A percentile compares a stretch with the other conserved stretches of the same genome.
Evolutionary conservation across 495 filamentous ascomycete genomes (phyloP).

Genomic region (Hyaloscypha hepaticicola): DNA sequence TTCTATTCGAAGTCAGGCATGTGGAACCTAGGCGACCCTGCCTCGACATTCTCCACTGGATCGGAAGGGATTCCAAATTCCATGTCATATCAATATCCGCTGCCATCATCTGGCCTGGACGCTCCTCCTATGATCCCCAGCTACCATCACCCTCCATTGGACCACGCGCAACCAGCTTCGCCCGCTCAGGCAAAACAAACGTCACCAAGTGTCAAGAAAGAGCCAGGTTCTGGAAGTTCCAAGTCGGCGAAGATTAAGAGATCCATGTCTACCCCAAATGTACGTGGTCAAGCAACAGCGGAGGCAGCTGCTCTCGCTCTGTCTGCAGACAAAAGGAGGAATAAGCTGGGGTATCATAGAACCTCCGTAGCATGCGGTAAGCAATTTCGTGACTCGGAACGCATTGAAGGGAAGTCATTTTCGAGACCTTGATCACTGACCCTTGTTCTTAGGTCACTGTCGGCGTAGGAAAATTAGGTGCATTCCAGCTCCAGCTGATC

Average conservation of each 20-base stretch:
- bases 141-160: conserved; percentile 40
- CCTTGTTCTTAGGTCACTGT: conserved; percentile 69
- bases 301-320: conserved; percentile 38
- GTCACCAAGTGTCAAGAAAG: conserved; percentile 31
- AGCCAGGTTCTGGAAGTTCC: conserved; percentile 37
- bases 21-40: conserved; percentile 29
- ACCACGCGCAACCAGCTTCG: conserved; percentile 30
- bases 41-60: conserved; percentile 26
- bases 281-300: conserved; percentile 50
- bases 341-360: conserved; percentile 95
- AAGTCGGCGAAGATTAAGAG: conserved; percentile 54
- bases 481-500: conserved; percentile 70
- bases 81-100: conserved; percentile 55
- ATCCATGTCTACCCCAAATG: conserved; percentile 66
- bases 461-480: conserved; percentile 95
- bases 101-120: conserved; percentile 39
- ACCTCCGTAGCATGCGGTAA: conserved; percentile 97
- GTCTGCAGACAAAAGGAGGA: conserved; percentile 81
- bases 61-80: conserved; percentile 44
- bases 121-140: conserved; percentile 39
- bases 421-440: conserved; percentile 22
- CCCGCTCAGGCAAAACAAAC: conserved; percentile 27
- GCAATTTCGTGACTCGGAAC: conserved; percentile 37
- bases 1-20: conserved; percentile 31
- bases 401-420: neutral